phyloP scores from a whole-genome alignment of 257 asterid species.

The Plectranthus barbatus region DNA sequence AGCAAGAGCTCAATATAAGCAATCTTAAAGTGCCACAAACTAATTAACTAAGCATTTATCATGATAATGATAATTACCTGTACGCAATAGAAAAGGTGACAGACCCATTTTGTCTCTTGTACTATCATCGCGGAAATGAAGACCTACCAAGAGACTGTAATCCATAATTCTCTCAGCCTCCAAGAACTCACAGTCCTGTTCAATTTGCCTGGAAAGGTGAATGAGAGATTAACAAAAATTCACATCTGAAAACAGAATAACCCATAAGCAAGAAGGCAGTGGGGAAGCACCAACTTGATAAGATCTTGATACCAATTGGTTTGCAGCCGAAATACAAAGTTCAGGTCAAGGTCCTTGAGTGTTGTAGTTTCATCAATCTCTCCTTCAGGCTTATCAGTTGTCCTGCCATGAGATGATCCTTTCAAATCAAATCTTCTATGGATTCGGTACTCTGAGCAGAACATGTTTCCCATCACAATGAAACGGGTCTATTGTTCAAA shows the following conservation, averaged over 20 bases:
- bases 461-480: constrained; percentile 91
- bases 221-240: constrained; percentile 2
- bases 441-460: constrained; percentile 92
- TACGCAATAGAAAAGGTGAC: constrained; percentile 71
- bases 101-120: constrained; percentile 88
- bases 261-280: background rate
- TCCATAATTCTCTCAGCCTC: constrained; percentile 91
- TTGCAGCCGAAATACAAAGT: constrained; percentile 66
- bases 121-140: constrained; percentile 83
- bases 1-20: constrained; percentile 10
- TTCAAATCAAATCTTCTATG: constrained; percentile 87
- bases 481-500: constrained; percentile 65
- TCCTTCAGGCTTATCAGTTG: constrained; percentile 64
- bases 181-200: constrained; percentile 78
- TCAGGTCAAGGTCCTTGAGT: constrained; percentile 80
- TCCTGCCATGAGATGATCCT: constrained; percentile 94
- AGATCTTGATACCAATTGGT: constrained; percentile 75
- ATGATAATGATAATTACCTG: constrained; percentile 37
- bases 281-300: constrained; percentile 51
- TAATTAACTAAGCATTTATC: background rate
- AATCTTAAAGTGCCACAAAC: background rate
- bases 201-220: constrained; percentile 58
- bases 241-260: background rate
- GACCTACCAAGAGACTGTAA: constrained; percentile 89
- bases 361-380: constrained; percentile 94